These are phyloP conservation scores for Fonsecaea monophora DNA, from an alignment of 2,329 filamentous ascomycete species.

Conservation along the genomic window DNA sequence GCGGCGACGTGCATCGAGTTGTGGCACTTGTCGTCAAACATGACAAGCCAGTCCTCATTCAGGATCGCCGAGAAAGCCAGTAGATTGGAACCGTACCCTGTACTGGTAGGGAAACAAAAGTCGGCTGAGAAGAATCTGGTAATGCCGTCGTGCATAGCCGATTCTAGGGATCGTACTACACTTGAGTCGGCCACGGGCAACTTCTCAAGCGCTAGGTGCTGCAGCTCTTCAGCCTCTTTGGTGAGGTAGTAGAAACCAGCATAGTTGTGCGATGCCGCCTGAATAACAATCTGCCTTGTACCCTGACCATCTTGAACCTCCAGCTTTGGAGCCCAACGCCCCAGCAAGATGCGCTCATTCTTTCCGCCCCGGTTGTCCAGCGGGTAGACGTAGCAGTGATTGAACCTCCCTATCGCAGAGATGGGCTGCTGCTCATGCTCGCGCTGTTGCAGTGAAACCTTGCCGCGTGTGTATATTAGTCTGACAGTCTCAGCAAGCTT, in stretches of 20 bases:
- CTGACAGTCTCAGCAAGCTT: constrained; percentile 12
- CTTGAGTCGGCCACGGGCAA: constrained; percentile 8
- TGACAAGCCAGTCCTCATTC: constrained; percentile 14
- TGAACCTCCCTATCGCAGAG: constrained; percentile 17
- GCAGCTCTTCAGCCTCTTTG: constrained; percentile 12
- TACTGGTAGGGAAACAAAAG: constrained; percentile 21
- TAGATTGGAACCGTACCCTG: constrained; percentile 23
- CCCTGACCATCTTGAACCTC: constrained; percentile 13
- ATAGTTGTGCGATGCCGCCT: constrained; percentile 28
- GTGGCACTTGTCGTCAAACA: constrained; percentile 25
- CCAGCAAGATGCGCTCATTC: constrained; percentile 19
- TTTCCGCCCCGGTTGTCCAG: constrained; percentile 22
- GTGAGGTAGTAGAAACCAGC: constrained; percentile 21
- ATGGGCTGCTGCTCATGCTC: constrained; percentile 8
- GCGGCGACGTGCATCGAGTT: constrained; percentile 27
- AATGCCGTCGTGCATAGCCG: constrained; percentile 9
- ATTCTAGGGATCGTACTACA: background rate
- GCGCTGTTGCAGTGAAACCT: constrained; percentile 3
- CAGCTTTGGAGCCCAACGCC: constrained; percentile 2
- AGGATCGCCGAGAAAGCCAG: constrained; percentile 26
- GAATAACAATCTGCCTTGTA: constrained; percentile 15
- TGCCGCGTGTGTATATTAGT: constrained; percentile 10
- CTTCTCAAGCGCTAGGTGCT: constrained; percentile 6
- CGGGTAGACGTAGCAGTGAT: constrained; percentile 21
- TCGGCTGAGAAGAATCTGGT: constrained; percentile 18